Percentiles rank a stretch among this genome's conserved stretches.
Evolutionary conservation across 2,329 filamentous ascomycete species (phyloP).

Genomic region (Botrytis hyacinthi): DNA sequence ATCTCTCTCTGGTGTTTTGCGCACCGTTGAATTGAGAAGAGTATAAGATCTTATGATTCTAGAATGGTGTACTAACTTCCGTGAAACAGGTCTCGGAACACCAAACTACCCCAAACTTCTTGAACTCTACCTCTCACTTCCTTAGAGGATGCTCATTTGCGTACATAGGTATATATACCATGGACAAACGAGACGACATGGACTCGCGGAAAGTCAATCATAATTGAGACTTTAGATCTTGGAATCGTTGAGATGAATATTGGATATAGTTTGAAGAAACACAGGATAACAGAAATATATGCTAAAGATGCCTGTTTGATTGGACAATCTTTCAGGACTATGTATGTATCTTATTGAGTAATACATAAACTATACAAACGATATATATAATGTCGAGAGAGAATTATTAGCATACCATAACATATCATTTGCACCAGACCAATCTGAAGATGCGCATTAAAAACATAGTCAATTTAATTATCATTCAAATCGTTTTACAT

Average conservation of each 20-base stretch:
- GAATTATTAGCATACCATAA: background rate
- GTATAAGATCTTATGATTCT: background rate
- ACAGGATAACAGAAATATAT: background rate
- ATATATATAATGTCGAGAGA: background rate
- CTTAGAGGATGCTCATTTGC: background rate
- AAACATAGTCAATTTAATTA: background rate
- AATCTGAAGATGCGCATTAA: background rate
- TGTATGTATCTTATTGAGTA: background rate
- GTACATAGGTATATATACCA: background rate
- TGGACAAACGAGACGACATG: background rate
- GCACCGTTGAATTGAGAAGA: background rate
- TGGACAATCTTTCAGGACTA: background rate
- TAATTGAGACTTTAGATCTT: background rate
- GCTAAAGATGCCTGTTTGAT: background rate
- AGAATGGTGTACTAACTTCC: background rate
- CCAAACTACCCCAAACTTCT: slow-evolving; percentile 18
- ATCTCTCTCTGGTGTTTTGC: background rate
- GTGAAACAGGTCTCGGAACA: slow-evolving; percentile 17
- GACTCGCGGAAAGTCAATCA: background rate
- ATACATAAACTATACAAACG: background rate
- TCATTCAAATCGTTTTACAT: background rate
- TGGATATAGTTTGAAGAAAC: background rate
- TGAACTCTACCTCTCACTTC: slow-evolving; percentile 10
- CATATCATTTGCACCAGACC: background rate
- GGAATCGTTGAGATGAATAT: background rate